Percentiles rank a stretch among this genome's conserved stretches.
phyloP scores from a whole-genome alignment of 495 filamentous ascomycete species.

The Evansstolkia leycettana region DNA sequence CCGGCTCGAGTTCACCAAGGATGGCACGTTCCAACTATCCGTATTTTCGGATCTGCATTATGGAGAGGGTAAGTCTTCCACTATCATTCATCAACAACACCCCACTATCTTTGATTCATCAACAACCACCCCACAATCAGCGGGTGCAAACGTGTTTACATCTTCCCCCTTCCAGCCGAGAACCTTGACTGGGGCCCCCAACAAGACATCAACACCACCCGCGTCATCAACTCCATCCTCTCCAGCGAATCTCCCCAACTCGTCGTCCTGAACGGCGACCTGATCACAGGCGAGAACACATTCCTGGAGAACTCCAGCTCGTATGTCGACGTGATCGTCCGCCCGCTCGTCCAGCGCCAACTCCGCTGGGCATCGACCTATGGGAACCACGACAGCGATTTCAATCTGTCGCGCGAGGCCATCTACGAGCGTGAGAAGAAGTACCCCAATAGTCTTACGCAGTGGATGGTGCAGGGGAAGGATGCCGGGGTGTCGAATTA shows the following conservation, averaged over 20 bases:
- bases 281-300: slow-evolving; percentile 59
- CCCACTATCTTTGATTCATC: background rate
- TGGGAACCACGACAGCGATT: slow-evolving; percentile 60
- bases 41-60: slow-evolving; percentile 62
- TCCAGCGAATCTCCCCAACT: slow-evolving; percentile 43
- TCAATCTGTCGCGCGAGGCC: slow-evolving; percentile 41
- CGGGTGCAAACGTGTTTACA: no score
- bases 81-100: background rate
- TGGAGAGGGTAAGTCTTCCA: slow-evolving; percentile 40
- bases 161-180: slow-evolving; percentile 8
- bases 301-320: slow-evolving; percentile 41
- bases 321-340: slow-evolving; percentile 52
- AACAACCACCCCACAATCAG: no score
- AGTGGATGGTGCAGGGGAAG: slow-evolving; percentile 25
- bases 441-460: slow-evolving; percentile 43
- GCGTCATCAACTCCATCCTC: slow-evolving; percentile 49
- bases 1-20: slow-evolving; percentile 11
- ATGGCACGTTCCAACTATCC: slow-evolving; percentile 36
- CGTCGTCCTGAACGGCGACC: slow-evolving; percentile 62
- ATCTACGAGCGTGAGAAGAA: slow-evolving; percentile 42
- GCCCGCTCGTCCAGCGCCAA: slow-evolving; percentile 36
- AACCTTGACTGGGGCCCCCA: slow-evolving; percentile 44
- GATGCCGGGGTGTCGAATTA: slow-evolving; percentile 59
- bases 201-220: slow-evolving; percentile 46
- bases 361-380: slow-evolving; percentile 58